phyloP scores from a whole-genome alignment of 163 green algal species.

The Prototheca wickerhamii region DNA sequence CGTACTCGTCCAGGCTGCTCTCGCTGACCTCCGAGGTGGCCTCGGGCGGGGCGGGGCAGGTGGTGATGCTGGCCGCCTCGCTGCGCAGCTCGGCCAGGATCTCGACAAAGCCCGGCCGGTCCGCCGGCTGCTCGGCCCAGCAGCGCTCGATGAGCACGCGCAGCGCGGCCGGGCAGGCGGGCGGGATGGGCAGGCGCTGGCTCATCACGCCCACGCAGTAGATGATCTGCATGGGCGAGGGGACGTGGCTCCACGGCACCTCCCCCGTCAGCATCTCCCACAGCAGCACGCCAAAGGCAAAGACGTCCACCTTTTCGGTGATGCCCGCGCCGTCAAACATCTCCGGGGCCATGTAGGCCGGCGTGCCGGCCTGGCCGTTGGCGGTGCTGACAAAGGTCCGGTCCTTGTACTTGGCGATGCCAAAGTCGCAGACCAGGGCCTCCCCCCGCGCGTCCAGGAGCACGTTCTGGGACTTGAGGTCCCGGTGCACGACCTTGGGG shows the following conservation, averaged over 20 bases:
- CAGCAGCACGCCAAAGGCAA: constrained; percentile 57
- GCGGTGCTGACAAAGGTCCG: constrained; percentile 32
- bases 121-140: constrained; percentile 19
- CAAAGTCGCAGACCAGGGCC: constrained; percentile 64
- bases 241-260: constrained; percentile 39
- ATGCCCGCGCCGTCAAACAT: constrained; percentile 39
- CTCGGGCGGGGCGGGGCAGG: too few relatives aligned
- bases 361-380: constrained; percentile 47
- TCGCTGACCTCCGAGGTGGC: too few relatives aligned
- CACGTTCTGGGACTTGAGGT: constrained; percentile 54
- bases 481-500: constrained; percentile 48
- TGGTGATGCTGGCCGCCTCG: neutral
- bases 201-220: constrained; percentile 33
- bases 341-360: constrained; percentile 60
- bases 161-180: constrained; percentile 27
- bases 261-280: constrained; percentile 63
- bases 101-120: constrained; percentile 16
- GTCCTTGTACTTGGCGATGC: constrained; percentile 60
- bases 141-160: constrained; percentile 22
- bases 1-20: neutral
- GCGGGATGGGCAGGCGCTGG: constrained; percentile 47
- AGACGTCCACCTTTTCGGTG: constrained; percentile 57
- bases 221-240: constrained; percentile 43
- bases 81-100: constrained; percentile 13
- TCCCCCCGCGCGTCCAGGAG: constrained; percentile 28